phyloP scores from a whole-genome alignment of 176 grass and related monocot species.

The Aegilops tauschii region DNA sequence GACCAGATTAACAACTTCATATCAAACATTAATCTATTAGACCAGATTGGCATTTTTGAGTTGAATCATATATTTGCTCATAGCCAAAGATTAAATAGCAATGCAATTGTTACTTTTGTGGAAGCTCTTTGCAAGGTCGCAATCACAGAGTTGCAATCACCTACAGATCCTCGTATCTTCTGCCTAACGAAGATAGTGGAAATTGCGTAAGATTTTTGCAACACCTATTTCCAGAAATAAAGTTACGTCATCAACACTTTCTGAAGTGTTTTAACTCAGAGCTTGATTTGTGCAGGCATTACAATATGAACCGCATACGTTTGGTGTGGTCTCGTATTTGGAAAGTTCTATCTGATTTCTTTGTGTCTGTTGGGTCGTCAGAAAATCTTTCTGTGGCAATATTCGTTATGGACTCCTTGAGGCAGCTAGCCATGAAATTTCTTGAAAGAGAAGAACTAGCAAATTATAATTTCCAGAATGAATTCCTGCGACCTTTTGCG shows the following conservation, averaged over 20 bases:
- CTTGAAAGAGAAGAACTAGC: conserved; percentile 92
- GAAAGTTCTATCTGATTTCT: conserved; percentile 93
- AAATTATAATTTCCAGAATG: conserved; percentile 99
- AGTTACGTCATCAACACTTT: conserved; percentile 9
- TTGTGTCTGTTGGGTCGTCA: conserved; percentile 87
- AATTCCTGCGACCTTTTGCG: conserved; percentile 91
- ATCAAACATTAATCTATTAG: conserved; percentile 93
- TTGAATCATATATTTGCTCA: conserved; percentile 99
- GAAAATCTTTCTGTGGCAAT: conserved; percentile 98
- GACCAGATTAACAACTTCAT: conserved; percentile 96
- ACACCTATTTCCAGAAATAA: conserved; percentile 21
- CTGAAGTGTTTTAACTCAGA: conserved; percentile 19
- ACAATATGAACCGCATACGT: conserved; percentile 97
- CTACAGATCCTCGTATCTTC: conserved; percentile 94
- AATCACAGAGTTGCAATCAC: conserved; percentile 85
- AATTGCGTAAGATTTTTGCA: conserved; percentile 83
- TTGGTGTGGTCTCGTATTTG: conserved; percentile 96
- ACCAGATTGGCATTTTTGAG: conserved; percentile 97
- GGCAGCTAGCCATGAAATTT: conserved; percentile 98
- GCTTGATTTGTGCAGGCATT: conserved; percentile 72
- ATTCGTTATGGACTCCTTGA: conserved; percentile 98
- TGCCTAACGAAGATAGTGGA: conserved; percentile 98
- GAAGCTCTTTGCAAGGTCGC: conserved; percentile 98
- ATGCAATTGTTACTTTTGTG: conserved; percentile 99
- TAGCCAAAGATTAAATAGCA: conserved; percentile 95